Percentiles rank a stretch among this genome's conserved stretches.
Conservation (phyloP, 1,284 basidiomycete genomes). For the Peniophora sp. region DNA sequence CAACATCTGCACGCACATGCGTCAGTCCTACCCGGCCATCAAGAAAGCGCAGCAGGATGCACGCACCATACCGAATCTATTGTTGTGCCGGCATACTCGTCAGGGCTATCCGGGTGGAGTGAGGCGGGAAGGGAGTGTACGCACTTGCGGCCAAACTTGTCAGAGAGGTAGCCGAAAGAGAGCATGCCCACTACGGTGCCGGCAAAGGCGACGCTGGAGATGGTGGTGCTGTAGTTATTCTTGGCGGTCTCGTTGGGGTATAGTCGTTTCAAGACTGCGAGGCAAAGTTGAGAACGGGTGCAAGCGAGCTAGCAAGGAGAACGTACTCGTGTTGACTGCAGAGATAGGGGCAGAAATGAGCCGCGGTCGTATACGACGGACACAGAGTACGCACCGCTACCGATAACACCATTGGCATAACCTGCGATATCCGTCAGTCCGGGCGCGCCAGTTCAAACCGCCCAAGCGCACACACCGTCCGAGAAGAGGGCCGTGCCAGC, state of each 20-base stretch:
- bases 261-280: conserved; percentile 52
- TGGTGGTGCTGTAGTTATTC: conserved; percentile 50
- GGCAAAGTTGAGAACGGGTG: neutral
- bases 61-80: neutral
- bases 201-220: conserved; percentile 69
- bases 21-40: neutral
- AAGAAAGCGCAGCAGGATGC: neutral
- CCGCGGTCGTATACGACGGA: neutral
- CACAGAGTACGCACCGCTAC: conserved; percentile 43
- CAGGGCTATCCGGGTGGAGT: too few species aligned
- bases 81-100: neutral
- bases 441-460: neutral
- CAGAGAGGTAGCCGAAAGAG: conserved; percentile 70
- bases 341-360: conserved; percentile 3
- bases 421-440: conserved; percentile 30
- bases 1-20: conserved; percentile 42
- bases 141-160: conserved; percentile 80
- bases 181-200: conserved; percentile 84
- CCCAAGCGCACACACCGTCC: conserved; percentile 52
- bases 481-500: conserved; percentile 84
- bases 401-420: conserved; percentile 79
- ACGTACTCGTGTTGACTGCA: conserved; percentile 57
- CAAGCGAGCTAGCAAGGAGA: neutral
- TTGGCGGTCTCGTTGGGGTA: conserved; percentile 42
- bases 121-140: conserved; percentile 13